These are phyloP conservation scores for Fusarium equiseti DNA, from an alignment of 2,329 filamentous ascomycete species.

Conservation along the genomic window DNA sequence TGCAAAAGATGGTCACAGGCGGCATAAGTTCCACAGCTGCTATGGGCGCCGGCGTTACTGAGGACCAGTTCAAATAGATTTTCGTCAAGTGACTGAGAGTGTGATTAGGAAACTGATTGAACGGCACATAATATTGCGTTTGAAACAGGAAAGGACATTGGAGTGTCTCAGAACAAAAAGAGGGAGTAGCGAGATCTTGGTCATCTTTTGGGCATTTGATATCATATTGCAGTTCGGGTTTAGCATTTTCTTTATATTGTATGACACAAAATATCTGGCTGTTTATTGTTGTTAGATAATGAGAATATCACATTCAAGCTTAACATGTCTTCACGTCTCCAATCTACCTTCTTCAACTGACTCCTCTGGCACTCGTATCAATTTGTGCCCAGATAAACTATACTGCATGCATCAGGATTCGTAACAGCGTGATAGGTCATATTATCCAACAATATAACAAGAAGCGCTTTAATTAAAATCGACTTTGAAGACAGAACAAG, in stretches of 20 bases:
- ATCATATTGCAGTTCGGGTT: constrained; percentile 33
- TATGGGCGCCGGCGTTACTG: constrained; percentile 97
- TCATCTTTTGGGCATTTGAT: constrained; percentile 34
- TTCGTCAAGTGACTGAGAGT: neutral
- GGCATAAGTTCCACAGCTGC: constrained; percentile 92
- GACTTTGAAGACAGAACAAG: neutral
- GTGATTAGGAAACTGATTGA: neutral
- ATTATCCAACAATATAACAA: constrained; percentile 4
- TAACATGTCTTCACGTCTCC: neutral
- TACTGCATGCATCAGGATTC: neutral
- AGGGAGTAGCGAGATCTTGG: constrained; percentile 5
- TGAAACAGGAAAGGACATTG: neutral
- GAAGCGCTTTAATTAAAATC: constrained; percentile 11
- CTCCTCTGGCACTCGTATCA: constrained; percentile 1
- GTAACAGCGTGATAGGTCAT: constrained; percentile 14
- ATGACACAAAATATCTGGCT: constrained; percentile 10
- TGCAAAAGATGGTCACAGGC: constrained; percentile 97
- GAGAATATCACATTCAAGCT: constrained; percentile 1
- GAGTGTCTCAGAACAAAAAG: constrained; percentile 23
- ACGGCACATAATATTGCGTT: neutral
- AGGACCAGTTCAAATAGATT: constrained; percentile 82
- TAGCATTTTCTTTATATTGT: constrained; percentile 3
- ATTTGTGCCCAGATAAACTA: neutral
- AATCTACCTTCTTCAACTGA: neutral
- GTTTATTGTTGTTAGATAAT: constrained; percentile 9